phyloP scores from a whole-genome alignment of 2,329 filamentous ascomycete genomes.

The Xylaria sp. region DNA sequence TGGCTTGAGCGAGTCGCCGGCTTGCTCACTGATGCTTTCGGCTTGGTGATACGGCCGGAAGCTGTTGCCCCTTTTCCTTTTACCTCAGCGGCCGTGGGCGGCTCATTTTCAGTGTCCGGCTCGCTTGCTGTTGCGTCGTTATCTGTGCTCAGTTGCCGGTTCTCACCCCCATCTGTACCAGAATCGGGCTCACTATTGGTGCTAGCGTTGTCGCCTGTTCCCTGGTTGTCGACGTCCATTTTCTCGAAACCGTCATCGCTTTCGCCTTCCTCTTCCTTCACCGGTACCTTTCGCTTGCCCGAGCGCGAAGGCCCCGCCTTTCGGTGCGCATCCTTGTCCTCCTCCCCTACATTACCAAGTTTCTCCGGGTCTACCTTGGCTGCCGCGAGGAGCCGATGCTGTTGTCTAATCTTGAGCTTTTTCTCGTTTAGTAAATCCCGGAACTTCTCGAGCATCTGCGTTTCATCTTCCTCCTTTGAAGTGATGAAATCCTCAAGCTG shows the following conservation, averaged over 20 bases:
- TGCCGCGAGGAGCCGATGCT: conserved; percentile 69
- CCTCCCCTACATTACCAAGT: conserved; percentile 48
- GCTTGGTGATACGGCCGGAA: conserved; percentile 26
- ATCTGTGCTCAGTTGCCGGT: conserved; percentile 54
- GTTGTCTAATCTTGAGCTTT: conserved; percentile 81
- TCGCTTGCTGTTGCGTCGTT: conserved; percentile 56
- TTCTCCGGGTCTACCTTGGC: conserved; percentile 57
- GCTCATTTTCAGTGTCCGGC: conserved; percentile 52
- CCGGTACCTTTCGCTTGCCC: conserved; percentile 62
- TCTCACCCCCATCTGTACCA: conserved; percentile 53
- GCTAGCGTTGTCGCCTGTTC: conserved; percentile 40
- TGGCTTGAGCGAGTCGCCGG: conserved; percentile 22
- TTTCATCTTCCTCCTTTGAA: conserved; percentile 75
- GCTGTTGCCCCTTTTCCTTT: conserved; percentile 23
- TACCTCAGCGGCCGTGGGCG: conserved; percentile 33
- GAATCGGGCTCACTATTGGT: conserved; percentile 38
- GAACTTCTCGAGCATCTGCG: conserved; percentile 75
- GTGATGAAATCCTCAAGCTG: conserved; percentile 74
- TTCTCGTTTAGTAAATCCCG: conserved; percentile 79
- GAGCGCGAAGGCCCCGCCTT: conserved; percentile 55
- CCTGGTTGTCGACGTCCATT: conserved; percentile 61
- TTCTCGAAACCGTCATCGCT: conserved; percentile 59
- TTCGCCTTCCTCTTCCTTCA: conserved; percentile 53
- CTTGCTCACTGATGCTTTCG: conserved; percentile 35
- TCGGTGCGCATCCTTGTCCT: conserved; percentile 38